Evolutionary conservation across 1,284 basidiomycete species (phyloP).

Genomic region (Leccinum griseonigrum): DNA sequence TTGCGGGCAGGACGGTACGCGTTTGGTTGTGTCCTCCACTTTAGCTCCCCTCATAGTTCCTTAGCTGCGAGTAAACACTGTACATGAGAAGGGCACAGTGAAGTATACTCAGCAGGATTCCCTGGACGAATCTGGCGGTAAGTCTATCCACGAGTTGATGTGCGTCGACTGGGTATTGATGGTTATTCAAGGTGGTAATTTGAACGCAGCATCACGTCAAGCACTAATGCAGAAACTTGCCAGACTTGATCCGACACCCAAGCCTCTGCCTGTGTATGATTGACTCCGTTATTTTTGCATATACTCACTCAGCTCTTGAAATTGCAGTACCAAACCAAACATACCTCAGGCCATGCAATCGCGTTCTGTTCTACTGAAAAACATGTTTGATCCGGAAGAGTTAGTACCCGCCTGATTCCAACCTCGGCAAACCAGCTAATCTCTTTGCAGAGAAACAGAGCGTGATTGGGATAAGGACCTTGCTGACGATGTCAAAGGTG

Average conservation of each 20-base stretch:
- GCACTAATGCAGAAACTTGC: constrained; percentile 99
- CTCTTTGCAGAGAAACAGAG: constrained; percentile 78
- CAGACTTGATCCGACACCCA: constrained; percentile 72
- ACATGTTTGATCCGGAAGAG: constrained; percentile 98
- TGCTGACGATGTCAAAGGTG: constrained; percentile 92
- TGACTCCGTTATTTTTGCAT: constrained; percentile 3
- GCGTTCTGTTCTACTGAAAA: constrained; percentile 81
- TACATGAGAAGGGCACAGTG: constrained; percentile 82
- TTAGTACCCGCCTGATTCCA: constrained; percentile 38
- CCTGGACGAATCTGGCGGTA: constrained; percentile 82
- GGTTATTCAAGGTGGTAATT: constrained; percentile 69
- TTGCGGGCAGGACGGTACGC: constrained; percentile 88
- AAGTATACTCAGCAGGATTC: constrained; percentile 75
- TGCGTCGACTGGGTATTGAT: constrained; percentile 11
- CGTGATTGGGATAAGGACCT: constrained; percentile 96
- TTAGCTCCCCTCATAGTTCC: constrained; percentile 9
- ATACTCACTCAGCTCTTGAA: constrained; percentile 13
- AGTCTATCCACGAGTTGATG: not conserved
- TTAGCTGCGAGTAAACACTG: constrained; percentile 86
- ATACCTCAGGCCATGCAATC: constrained; percentile 82
- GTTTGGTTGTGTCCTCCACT: not conserved
- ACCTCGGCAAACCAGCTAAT: constrained; percentile 8
- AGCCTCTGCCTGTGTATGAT: constrained; percentile 59
- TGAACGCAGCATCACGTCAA: constrained; percentile 94
- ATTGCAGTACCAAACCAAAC: constrained; percentile 57